Evolutionary conservation across 1,284 basidiomycete genomes (phyloP).

Genomic region (Ceratobasidium sp.): DNA sequence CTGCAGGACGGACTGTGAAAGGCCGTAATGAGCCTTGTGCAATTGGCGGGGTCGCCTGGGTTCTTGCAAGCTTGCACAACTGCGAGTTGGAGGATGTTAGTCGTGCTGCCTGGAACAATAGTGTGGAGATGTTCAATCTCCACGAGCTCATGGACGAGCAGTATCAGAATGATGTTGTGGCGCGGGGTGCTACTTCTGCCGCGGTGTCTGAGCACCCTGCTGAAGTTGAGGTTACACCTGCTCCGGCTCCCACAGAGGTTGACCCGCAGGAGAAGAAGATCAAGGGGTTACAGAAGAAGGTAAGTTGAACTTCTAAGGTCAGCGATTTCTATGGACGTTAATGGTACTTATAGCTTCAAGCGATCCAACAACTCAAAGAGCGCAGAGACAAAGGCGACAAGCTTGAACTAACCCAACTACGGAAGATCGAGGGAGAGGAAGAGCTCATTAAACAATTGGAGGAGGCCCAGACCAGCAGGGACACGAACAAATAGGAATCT

Average conservation of each 20-base stretch:
- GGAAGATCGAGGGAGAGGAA: constrained; percentile 40
- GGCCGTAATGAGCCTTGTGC: constrained; percentile 85
- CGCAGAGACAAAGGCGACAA: constrained; percentile 41
- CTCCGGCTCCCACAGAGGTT: neutral
- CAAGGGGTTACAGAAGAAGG: constrained; percentile 30
- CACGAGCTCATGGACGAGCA: constrained; percentile 56
- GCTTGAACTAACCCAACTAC: constrained; percentile 31
- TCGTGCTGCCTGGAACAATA: constrained; percentile 75
- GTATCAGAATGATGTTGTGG: constrained; percentile 39
- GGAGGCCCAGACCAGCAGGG: constrained; percentile 9
- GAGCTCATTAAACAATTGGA: constrained; percentile 31
- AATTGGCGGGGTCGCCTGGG: constrained; percentile 82
- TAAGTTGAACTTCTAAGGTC: neutral
- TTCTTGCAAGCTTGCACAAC: constrained; percentile 72
- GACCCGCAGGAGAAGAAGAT: constrained; percentile 34
- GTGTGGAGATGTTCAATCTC: constrained; percentile 71
- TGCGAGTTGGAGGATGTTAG: constrained; percentile 71
- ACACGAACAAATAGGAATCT: neutral
- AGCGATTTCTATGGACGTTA: neutral
- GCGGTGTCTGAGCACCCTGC: neutral
- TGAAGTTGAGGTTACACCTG: neutral
- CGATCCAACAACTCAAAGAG: constrained; percentile 35
- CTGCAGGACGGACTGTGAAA: constrained; percentile 70
- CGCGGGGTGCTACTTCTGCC: neutral
- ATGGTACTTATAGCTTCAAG: constrained; percentile 17